Conservation (phyloP, 257 asterid species). For the Solanum virginianum region DNA sequence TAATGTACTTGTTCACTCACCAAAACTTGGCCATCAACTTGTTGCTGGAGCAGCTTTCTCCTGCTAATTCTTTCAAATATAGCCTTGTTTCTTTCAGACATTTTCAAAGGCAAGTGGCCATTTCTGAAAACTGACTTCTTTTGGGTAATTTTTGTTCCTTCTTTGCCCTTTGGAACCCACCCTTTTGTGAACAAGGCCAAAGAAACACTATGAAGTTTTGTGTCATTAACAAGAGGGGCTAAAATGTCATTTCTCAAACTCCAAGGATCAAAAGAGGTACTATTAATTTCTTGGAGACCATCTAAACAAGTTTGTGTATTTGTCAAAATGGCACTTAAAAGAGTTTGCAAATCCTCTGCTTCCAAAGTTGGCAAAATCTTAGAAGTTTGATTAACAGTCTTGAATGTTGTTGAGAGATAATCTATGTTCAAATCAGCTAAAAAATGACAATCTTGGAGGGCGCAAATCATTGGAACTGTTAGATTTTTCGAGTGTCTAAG, state of each 20-base stretch:
- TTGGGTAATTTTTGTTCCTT: not conserved
- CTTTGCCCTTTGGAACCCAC: not conserved
- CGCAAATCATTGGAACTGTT: not conserved
- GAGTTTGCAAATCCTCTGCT: not conserved
- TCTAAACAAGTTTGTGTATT: slow-evolving; percentile 17
- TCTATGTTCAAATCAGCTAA: slow-evolving; percentile 2
- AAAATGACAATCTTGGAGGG: slow-evolving; percentile 11
- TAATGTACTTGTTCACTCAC: not conserved
- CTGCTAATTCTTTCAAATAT: not conserved
- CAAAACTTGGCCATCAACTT: not conserved
- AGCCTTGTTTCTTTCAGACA: not conserved
- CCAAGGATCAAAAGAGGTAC: not conserved
- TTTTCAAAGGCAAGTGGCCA: not conserved
- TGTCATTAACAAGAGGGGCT: not conserved
- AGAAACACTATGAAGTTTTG: slow-evolving; percentile 9
- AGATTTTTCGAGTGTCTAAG: not conserved
- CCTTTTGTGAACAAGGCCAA: slow-evolving; percentile 14
- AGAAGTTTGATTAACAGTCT: not conserved
- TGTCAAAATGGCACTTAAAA: slow-evolving; percentile 21
- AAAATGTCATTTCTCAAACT: not conserved
- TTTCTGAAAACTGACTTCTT: not conserved
- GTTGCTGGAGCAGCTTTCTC: not conserved
- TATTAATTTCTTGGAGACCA: not conserved
- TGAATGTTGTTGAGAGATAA: not conserved
- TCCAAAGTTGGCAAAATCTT: not conserved